Evolutionary conservation across 2,329 filamentous ascomycete genomes (phyloP).

Genomic region (Aureobasidium sp.): DNA sequence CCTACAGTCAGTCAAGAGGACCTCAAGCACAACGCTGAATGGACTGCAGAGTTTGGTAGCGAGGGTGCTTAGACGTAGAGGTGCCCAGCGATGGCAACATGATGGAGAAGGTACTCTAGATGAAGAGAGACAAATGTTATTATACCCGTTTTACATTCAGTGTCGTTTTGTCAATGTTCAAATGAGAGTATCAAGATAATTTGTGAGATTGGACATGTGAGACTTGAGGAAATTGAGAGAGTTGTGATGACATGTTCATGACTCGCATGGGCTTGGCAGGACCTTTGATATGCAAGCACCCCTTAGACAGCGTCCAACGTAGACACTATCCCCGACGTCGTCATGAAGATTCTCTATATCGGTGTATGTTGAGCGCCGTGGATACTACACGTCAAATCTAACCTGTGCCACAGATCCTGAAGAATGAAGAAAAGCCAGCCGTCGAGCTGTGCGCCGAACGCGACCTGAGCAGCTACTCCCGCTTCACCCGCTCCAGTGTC

Average conservation of each 20-base stretch:
- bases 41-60: constrained; percentile 94
- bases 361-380: constrained; percentile 51
- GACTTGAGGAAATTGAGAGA: too few species aligned
- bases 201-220: too few species aligned
- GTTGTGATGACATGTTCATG: background rate
- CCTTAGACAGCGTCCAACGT: background rate
- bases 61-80: constrained; percentile 54
- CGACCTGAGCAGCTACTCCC: constrained; percentile 68
- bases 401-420: constrained; percentile 56
- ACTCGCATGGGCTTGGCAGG: background rate
- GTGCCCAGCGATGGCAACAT: background rate
- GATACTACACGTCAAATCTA: constrained; percentile 15
- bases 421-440: constrained; percentile 68
- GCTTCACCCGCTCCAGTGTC: constrained; percentile 65
- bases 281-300: background rate
- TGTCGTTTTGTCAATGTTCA: background rate
- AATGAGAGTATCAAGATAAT: background rate
- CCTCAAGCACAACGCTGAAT: constrained; percentile 74
- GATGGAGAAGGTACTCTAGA: background rate
- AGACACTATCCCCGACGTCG: background rate
- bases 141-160: background rate
- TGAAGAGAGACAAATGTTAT: background rate
- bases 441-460: constrained; percentile 69
- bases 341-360: constrained; percentile 82
- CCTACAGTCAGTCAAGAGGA: constrained; percentile 89